Percentiles rank a stretch among this genome's conserved stretches.
Conservation (phyloP, 305 asterid genomes). For the Solanum hybrid region DNA sequence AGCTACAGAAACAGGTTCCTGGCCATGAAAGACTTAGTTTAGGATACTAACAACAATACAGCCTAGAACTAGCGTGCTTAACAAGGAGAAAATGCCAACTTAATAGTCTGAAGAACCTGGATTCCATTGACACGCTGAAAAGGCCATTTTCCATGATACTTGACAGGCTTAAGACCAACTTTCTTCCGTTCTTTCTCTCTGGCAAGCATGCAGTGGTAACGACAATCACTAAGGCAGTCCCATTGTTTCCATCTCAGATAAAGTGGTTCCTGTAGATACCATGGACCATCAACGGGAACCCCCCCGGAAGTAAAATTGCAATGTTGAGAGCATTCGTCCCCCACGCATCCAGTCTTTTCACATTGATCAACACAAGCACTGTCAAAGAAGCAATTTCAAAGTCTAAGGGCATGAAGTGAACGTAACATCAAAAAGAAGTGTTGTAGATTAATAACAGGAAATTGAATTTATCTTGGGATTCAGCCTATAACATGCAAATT, state of each 20-base stretch:
- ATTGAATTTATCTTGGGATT: background rate
- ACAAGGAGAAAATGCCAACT: background rate
- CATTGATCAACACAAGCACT: constrained; percentile 76
- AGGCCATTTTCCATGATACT: constrained; percentile 97
- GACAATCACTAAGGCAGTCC: constrained; percentile 89
- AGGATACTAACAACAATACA: constrained; percentile 10
- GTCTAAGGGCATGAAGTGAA: constrained; percentile 3
- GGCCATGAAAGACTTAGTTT: constrained; percentile 1
- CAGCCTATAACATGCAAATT: background rate
- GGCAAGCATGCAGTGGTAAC: constrained; percentile 79
- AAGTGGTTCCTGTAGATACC: constrained; percentile 98
- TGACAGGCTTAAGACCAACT: constrained; percentile 67
- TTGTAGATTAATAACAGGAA: background rate
- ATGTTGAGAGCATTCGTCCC: constrained; percentile 69
- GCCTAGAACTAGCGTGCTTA: constrained; percentile 3
- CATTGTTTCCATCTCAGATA: constrained; percentile 86
- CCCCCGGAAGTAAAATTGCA: constrained; percentile 67
- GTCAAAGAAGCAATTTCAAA: constrained; percentile 21
- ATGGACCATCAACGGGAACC: constrained; percentile 51
- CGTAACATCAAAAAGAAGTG: background rate
- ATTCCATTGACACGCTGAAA: constrained; percentile 72
- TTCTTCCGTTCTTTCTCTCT: constrained; percentile 75
- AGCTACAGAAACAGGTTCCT: constrained; percentile 98
- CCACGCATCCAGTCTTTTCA: constrained; percentile 90
- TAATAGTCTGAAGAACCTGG: constrained; percentile 38